These are phyloP conservation scores for Hawksworthiomyces lignivorus DNA, from an alignment of 2,329 filamentous ascomycete species.

Conservation along the genomic window DNA sequence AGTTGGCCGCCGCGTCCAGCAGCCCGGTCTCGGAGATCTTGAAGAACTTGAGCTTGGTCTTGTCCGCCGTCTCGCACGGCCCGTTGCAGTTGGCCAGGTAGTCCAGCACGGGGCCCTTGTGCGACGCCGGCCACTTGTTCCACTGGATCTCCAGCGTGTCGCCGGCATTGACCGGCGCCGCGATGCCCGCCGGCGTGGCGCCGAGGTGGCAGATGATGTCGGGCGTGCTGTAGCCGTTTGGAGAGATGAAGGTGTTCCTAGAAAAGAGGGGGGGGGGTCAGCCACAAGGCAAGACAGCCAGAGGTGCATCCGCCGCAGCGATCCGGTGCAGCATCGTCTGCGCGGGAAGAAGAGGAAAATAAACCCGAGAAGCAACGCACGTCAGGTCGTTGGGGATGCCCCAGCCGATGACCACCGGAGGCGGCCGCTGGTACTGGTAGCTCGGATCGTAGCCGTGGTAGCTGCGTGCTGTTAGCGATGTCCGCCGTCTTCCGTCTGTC, in stretches of 20 bases:
- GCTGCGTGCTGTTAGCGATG: slow-evolving; percentile 11
- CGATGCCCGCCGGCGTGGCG: slow-evolving; percentile 20
- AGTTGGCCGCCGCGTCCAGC: slow-evolving; percentile 22
- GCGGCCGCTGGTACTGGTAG: slow-evolving; percentile 21
- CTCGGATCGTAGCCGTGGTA: slow-evolving; percentile 23
- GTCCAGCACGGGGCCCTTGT: slow-evolving; percentile 26
- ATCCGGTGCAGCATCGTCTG: too few relatives aligned
- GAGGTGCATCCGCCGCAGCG: too few relatives aligned
- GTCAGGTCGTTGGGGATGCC: slow-evolving; percentile 23
- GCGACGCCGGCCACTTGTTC: slow-evolving; percentile 21
- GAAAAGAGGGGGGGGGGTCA: background rate
- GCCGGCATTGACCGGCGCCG: slow-evolving; percentile 20
- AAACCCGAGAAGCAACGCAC: slow-evolving; percentile 15
- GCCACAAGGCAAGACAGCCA: too few relatives aligned
- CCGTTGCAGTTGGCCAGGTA: slow-evolving; percentile 27
- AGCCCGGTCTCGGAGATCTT: slow-evolving; percentile 25
- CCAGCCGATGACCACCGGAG: slow-evolving; percentile 23
- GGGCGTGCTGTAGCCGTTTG: slow-evolving; percentile 16
- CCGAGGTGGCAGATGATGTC: slow-evolving; percentile 24
- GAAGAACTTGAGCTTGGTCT: slow-evolving; percentile 21
- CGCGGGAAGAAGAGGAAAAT: too few relatives aligned
- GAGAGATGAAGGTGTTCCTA: slow-evolving; percentile 22
- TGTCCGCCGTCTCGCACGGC: slow-evolving; percentile 26
- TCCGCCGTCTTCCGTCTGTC: too few relatives aligned
- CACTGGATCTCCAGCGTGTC: slow-evolving; percentile 21